phyloP scores from a whole-genome alignment of 441 rosid genomes.

The Euphorbia schlechtendalii region DNA sequence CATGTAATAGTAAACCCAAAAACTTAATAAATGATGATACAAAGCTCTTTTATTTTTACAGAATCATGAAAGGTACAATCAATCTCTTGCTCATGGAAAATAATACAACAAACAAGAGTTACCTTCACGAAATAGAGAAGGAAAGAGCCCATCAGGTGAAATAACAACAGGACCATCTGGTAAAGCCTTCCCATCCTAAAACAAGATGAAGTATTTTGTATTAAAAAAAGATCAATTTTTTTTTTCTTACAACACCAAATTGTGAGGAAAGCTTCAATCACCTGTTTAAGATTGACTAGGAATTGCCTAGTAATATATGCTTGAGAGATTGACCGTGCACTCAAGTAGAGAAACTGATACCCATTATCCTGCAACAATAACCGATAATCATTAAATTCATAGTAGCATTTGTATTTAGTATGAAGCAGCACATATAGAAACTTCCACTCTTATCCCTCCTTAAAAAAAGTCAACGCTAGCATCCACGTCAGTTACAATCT shows the following conservation, averaged over 20 bases:
- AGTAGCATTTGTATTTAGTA: constrained; percentile 62
- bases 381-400: not conserved
- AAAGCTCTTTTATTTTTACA: not conserved
- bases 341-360: constrained; percentile 83
- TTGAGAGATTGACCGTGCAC: constrained; percentile 99
- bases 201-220: constrained; percentile 4
- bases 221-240: constrained; percentile 7
- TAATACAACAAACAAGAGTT: constrained; percentile 16
- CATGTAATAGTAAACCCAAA: not conserved
- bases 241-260: constrained; percentile 9
- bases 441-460: not conserved
- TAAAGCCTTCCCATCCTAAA: constrained; percentile 84
- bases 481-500: not conserved
- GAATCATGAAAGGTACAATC: not conserved
- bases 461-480: not conserved
- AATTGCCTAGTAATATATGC: constrained; percentile 82
- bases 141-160: constrained; percentile 97
- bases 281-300: constrained; percentile 89
- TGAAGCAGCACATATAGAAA: constrained; percentile 35
- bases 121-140: constrained; percentile 92
- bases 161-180: constrained; percentile 97
- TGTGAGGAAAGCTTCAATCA: constrained; percentile 20
- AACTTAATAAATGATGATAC: not conserved
- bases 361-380: constrained; percentile 74
- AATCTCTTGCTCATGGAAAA: not conserved